phyloP scores from a whole-genome alignment of 371 early-diverging fungal genomes.

The Saksenaea oblongispora region DNA sequence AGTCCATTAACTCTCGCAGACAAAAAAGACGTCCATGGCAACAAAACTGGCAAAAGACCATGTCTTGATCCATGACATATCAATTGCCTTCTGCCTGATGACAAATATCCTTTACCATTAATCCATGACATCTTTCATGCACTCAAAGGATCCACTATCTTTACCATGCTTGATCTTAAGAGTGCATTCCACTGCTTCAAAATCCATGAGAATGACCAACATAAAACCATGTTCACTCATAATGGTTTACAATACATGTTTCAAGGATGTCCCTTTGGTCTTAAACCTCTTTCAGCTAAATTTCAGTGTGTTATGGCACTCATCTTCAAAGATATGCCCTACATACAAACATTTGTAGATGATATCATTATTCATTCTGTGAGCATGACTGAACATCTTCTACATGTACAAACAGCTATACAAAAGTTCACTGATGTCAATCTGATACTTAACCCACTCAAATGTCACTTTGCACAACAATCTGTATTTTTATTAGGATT shows the following conservation, averaged over 20 bases:
- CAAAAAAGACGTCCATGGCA: slow-evolving; percentile 21
- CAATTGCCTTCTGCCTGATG: neutral
- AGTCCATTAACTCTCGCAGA: slow-evolving; percentile 25
- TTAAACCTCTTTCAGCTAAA: slow-evolving; percentile 15
- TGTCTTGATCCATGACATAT: slow-evolving; percentile 7
- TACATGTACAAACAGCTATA: slow-evolving; percentile 9
- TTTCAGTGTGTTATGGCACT: slow-evolving; percentile 23
- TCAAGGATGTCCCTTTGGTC: slow-evolving; percentile 3
- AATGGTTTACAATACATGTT: slow-evolving; percentile 8
- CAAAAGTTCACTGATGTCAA: slow-evolving; percentile 9
- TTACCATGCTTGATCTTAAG: slow-evolving; percentile 18
- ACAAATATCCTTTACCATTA: slow-evolving; percentile 5
- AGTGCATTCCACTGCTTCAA: too few species aligned
- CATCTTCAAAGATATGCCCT: neutral
- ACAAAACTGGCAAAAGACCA: slow-evolving; percentile 4
- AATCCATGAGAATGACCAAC: too few species aligned
- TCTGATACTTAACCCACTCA: slow-evolving; percentile 15
- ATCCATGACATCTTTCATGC: neutral
- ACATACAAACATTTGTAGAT: too few species aligned
- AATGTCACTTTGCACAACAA: too few species aligned
- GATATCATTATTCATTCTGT: slow-evolving; percentile 5
- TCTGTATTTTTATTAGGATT: slow-evolving; percentile 16
- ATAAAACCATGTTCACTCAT: slow-evolving; percentile 6
- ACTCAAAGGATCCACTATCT: neutral
- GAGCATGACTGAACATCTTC: neutral